Base-by-base conservation (phyloP, 1,284 basidiomycete species). In the Porodaedalea pini region DNA sequence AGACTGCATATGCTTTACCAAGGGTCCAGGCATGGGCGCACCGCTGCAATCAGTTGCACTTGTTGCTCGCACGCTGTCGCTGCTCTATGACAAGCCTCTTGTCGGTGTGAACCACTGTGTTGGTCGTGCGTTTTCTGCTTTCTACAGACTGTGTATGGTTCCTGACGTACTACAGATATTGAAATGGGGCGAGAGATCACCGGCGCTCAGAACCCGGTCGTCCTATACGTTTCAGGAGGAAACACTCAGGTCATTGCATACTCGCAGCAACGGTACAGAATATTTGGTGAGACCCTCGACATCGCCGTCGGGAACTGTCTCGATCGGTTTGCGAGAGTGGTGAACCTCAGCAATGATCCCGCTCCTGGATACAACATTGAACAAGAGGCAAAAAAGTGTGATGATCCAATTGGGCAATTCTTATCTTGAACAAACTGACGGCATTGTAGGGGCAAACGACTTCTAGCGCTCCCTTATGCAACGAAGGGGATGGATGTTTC, bases 221-320 rank as follows among this genome's bases (percentile, higher is more conserved):
- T 99, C 1, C 84, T 99, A 32, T 99, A 99, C 69, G 97, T 99
- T 10, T 98, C 95, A 0, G 97, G 97, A 13, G 97, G 97, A 8
- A 99, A 99, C 72, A 99, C 97, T 0, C 97, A 99, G 73, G 95
- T 99, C 32, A 98, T 99, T 63, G 97, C 97, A 1, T 99, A 99
- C 71, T 97, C 94, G 17, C 89, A 93, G 64, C 93, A 98, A 68
- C 84, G 93, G 61, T 99, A 99, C 70, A 85, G 97, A 45, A 99
- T 99, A 64, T 99, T 99, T 70, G 97, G 97, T 25, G 97, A 99
- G 73, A 99, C 97, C 10, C 81, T 99, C 51, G 97, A 99, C 68
- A 99, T 99, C 60, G 97, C 97, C 8, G 95, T 99, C 25, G 97
- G 97, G 31, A 99, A 99, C 72, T 99, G 96, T 69, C 78, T 99